Evolutionary conservation across 495 filamentous ascomycete species (phyloP).

Genomic region (Penicillium cataractarum): DNA sequence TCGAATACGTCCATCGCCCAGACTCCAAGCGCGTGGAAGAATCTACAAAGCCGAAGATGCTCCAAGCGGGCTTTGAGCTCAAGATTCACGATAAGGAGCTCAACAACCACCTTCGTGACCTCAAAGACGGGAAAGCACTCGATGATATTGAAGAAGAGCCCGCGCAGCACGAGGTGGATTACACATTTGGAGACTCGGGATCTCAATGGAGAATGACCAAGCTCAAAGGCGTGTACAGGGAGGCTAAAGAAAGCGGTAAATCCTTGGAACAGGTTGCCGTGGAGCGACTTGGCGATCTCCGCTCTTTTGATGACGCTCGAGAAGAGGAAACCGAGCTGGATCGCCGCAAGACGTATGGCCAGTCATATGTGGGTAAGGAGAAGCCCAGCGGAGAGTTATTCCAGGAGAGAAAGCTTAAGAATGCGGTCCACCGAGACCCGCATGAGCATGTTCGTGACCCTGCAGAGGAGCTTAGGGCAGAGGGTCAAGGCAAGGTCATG

Average conservation of each 20-base stretch:
- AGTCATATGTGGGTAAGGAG: slow-evolving; percentile 82
- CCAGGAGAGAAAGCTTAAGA: slow-evolving; percentile 67
- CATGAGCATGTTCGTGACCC: slow-evolving; percentile 37
- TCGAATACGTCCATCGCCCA: slow-evolving; percentile 81
- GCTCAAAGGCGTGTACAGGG: slow-evolving; percentile 81
- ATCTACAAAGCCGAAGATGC: slow-evolving; percentile 48
- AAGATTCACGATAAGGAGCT: slow-evolving; percentile 82
- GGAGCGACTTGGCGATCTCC: slow-evolving; percentile 79
- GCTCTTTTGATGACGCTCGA: slow-evolving; percentile 87
- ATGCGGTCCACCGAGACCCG: slow-evolving; percentile 43
- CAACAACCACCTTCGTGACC: slow-evolving; percentile 70
- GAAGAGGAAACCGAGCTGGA: slow-evolving; percentile 96
- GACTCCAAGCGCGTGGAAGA: slow-evolving; percentile 45
- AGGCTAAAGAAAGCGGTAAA: slow-evolving; percentile 71
- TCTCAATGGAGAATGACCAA: slow-evolving; percentile 96
- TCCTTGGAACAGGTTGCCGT: slow-evolving; percentile 78
- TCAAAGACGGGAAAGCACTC: slow-evolving; percentile 58
- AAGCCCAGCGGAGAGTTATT: slow-evolving; percentile 90
- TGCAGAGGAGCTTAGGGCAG: slow-evolving; percentile 48
- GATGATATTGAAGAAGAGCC: slow-evolving; percentile 55
- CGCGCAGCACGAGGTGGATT: slow-evolving; percentile 68
- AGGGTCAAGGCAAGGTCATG: slow-evolving; percentile 46
- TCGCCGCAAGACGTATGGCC: slow-evolving; percentile 79
- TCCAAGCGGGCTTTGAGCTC: slow-evolving; percentile 70
- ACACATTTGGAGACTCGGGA: slow-evolving; percentile 88